A percentile compares a stretch with the other conserved stretches of the same genome.
phyloP scores from a whole-genome alignment of 2,329 filamentous ascomycete genomes.

The Neonectria coccinea region DNA sequence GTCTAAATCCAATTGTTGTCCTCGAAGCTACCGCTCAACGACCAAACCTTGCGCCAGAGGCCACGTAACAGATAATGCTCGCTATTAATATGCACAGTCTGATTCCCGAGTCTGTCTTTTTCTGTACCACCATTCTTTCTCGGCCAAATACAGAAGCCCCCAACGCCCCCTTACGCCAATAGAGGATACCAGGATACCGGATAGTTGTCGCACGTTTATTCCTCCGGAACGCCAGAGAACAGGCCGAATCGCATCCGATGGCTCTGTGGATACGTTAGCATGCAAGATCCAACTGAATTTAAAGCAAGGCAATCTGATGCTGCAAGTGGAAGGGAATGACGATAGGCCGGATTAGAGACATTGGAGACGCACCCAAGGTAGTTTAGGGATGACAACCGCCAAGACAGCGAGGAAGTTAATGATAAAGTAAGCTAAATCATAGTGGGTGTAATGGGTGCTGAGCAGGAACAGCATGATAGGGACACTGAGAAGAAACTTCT shows the following conservation, averaged over 20 bases:
- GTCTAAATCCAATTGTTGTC: conserved; percentile 48
- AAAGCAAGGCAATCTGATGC: conserved; percentile 3
- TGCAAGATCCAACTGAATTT: conserved; percentile 11
- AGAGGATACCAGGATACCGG: conserved; percentile 35
- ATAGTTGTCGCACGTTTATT: conserved; percentile 49
- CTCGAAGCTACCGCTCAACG: conserved; percentile 47
- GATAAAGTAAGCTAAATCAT: conserved; percentile 95
- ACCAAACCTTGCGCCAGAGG: conserved; percentile 44
- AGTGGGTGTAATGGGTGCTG: conserved; percentile 99
- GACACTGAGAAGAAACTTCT: conserved; percentile 96
- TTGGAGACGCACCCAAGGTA: conserved; percentile 82
- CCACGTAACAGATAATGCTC: conserved; percentile 51
- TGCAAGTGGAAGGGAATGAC: neutral
- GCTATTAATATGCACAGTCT: conserved; percentile 50
- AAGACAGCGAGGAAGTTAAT: conserved; percentile 96
- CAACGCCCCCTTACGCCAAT: conserved; percentile 44
- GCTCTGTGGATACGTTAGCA: conserved; percentile 64
- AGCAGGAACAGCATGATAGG: conserved; percentile 94
- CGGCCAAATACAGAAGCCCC: conserved; percentile 38
- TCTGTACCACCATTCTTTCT: conserved; percentile 38
- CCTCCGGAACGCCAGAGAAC: conserved; percentile 77
- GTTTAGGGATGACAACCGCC: conserved; percentile 93
- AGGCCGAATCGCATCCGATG: conserved; percentile 82
- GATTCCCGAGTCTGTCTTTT: conserved; percentile 37
- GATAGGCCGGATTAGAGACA: neutral